A percentile compares a stretch with the other conserved stretches of the same genome.
Conservation (phyloP, 768 basidiomycete species). For the Boletellus sp. region DNA sequence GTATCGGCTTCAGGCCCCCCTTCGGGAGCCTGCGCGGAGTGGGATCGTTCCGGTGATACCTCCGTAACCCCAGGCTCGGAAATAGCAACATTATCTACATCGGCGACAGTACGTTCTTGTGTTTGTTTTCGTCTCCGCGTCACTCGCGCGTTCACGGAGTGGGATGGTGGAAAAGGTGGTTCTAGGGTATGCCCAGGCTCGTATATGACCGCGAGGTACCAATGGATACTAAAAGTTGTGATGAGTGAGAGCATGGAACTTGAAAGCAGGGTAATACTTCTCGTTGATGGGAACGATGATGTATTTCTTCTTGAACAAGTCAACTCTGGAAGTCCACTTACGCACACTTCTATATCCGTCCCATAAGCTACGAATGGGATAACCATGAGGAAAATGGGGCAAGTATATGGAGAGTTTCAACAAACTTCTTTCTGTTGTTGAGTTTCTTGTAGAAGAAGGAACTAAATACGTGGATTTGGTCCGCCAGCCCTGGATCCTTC, state of each 20-base stretch:
- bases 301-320: constrained; percentile 89
- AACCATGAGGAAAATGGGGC: constrained; percentile 8
- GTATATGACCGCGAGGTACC: constrained; percentile 95
- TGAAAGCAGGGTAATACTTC: constrained; percentile 51
- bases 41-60: constrained; percentile 1
- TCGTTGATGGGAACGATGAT: constrained; percentile 97
- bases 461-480: constrained; percentile 86
- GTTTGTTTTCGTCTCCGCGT: constrained; percentile 25
- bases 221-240: constrained; percentile 65
- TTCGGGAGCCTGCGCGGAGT: neutral
- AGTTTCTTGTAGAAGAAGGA: constrained; percentile 98
- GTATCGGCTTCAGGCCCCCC: constrained; percentile 13
- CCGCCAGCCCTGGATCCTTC: constrained; percentile 56
- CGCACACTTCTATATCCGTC: constrained; percentile 80
- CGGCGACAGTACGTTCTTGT: constrained; percentile 3
- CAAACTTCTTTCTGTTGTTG: constrained; percentile 55
- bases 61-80: neutral
- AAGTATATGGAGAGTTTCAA: constrained; percentile 1
- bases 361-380: constrained; percentile 35
- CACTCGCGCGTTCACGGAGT: constrained; percentile 5
- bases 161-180: constrained; percentile 39
- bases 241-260: constrained; percentile 4
- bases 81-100: neutral
- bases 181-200: constrained; percentile 64
- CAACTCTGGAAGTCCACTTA: constrained; percentile 91